These are phyloP conservation scores for Gonapodya prolifera DNA, from an alignment of 192 early-diverging fungal species.

Conservation along the genomic window DNA sequence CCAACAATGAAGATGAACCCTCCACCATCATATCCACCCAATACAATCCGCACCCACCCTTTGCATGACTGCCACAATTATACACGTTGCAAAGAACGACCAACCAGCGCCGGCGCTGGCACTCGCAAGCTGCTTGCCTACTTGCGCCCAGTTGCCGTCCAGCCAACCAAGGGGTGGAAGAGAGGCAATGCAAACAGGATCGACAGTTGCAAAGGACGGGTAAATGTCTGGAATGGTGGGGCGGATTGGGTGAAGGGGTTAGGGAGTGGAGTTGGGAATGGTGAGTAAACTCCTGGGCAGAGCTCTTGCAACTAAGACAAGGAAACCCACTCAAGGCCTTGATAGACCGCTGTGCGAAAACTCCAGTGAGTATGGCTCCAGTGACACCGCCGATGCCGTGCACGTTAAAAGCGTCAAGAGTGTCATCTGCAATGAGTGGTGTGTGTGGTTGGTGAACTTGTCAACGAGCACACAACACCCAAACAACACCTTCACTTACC, in stretches of 20 bases:
- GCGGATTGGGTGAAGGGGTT: background rate
- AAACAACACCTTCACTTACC: background rate
- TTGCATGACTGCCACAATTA: background rate
- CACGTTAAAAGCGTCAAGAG: slow-evolving; percentile 8
- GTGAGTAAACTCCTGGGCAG: too few species aligned
- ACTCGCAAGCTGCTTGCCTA: slow-evolving; percentile 3
- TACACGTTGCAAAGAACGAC: slow-evolving; percentile 3
- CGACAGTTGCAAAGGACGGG: slow-evolving; percentile 14
- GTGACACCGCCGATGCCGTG: slow-evolving; percentile 10
- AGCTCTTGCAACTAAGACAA: background rate
- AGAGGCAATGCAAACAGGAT: slow-evolving; percentile 4
- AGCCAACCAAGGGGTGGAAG: slow-evolving; percentile 7
- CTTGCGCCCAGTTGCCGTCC: slow-evolving; percentile 12
- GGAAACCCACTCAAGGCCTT: background rate
- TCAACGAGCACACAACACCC: background rate
- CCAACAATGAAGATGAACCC: background rate
- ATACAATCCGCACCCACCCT: background rate
- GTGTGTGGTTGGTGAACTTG: background rate
- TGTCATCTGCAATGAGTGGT: slow-evolving; percentile 7
- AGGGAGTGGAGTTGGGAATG: too few species aligned
- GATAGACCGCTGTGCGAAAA: slow-evolving; percentile 8
- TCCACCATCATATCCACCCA: background rate
- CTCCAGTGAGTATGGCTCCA: slow-evolving; percentile 7
- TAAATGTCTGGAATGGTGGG: background rate
- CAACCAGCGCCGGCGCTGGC: background rate